These are phyloP conservation scores for Candida sphagnicola DNA, from an alignment of 805 yeast species.

Conservation along the genomic window DNA sequence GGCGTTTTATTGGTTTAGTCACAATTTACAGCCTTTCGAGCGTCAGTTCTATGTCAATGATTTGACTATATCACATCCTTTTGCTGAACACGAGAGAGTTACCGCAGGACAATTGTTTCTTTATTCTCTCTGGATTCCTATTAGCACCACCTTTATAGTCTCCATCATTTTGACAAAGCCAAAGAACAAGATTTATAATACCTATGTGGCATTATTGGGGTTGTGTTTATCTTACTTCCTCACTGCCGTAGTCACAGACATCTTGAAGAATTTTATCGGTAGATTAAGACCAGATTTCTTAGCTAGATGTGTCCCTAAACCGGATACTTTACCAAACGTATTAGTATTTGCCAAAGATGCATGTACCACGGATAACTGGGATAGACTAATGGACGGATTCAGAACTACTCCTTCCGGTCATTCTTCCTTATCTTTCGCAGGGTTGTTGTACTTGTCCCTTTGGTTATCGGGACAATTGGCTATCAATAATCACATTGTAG, in stretches of 20 bases:
- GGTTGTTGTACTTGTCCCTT: conserved; percentile 56
- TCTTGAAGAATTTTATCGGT: conserved; percentile 80
- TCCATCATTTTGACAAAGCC: conserved; percentile 45
- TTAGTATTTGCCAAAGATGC: conserved; percentile 61
- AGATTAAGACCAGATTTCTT: conserved; percentile 90
- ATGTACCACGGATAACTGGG: conserved; percentile 46
- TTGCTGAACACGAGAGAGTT: conserved; percentile 71
- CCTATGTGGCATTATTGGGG: conserved; percentile 67
- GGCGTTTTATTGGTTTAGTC: conserved; percentile 18
- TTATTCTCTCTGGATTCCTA: conserved; percentile 53
- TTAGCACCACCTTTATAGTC: conserved; percentile 29
- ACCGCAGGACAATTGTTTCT: conserved; percentile 49
- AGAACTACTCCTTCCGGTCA: conserved; percentile 85
- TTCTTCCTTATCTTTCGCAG: conserved; percentile 66
- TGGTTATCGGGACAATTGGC: conserved; percentile 68
- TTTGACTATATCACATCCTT: conserved; percentile 75
- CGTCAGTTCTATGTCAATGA: conserved; percentile 78
- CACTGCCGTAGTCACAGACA: conserved; percentile 63
- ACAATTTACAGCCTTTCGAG: conserved; percentile 55
- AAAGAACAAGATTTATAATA: conserved; percentile 52
- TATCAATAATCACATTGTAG: conserved; percentile 41
- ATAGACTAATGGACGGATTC: conserved; percentile 59
- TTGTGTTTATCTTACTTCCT: conserved; percentile 55
- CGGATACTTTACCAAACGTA: conserved; percentile 50
- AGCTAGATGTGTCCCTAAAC: conserved; percentile 73